Evolutionary conservation across 345 rosid species (phyloP).

Genomic region (Linum lewisii): DNA sequence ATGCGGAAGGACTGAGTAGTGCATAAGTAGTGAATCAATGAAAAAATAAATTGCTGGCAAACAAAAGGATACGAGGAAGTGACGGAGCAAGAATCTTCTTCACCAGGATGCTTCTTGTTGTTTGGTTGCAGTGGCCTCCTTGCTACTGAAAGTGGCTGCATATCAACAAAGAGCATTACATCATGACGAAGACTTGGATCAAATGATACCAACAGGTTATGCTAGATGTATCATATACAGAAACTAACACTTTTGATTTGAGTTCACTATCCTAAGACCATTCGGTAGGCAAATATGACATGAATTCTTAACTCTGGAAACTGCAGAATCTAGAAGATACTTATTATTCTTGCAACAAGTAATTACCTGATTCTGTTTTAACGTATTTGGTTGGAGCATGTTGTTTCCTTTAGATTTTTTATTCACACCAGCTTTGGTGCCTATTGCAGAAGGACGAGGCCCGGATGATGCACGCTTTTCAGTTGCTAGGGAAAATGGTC

Average conservation of each 20-base stretch:
- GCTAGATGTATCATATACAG: neutral
- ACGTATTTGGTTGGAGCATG: constrained; percentile 16
- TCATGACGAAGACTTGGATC: neutral
- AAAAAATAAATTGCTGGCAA: constrained; percentile 3
- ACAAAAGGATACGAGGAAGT: constrained; percentile 21
- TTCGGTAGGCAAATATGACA: neutral
- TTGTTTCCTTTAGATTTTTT: constrained; percentile 22
- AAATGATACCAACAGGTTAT: neutral
- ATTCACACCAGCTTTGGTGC: constrained; percentile 20
- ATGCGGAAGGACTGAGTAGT: neutral
- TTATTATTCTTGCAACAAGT: constrained; percentile 1
- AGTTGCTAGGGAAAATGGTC: constrained; percentile 79
- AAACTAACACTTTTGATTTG: neutral
- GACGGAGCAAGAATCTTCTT: constrained; percentile 26
- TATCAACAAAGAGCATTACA: constrained; percentile 1
- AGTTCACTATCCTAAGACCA: neutral
- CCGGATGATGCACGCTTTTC: constrained; percentile 78
- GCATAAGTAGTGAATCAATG: neutral
- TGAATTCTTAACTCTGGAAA: neutral
- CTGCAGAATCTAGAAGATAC: neutral
- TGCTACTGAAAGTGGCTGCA: constrained; percentile 10
- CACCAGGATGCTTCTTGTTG: constrained; percentile 12
- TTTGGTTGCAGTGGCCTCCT: constrained; percentile 9
- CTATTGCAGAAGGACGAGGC: constrained; percentile 34
- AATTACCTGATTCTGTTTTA: constrained; percentile 40